Percentiles rank a stretch among this genome's conserved stretches.
phyloP scores from a whole-genome alignment of 768 basidiomycete species.

The Candolleomyces eurysporus region DNA sequence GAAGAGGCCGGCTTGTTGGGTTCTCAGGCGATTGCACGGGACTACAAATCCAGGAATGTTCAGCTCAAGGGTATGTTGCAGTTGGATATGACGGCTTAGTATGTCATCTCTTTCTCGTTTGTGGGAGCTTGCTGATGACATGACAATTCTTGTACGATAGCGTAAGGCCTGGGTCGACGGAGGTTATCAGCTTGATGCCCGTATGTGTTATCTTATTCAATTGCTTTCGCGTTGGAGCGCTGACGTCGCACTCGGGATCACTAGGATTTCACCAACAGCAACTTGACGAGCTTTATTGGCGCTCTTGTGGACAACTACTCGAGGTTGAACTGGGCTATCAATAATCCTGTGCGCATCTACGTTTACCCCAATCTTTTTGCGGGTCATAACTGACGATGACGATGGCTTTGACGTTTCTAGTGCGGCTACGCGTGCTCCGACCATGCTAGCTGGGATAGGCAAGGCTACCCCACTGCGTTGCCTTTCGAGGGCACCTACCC shows the following conservation, averaged over 20 bases:
- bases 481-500: conserved; percentile 30
- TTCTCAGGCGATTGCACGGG: conserved; percentile 50
- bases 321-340: conserved; percentile 37
- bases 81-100: conserved; percentile 47
- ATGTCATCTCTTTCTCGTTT: conserved; percentile 5
- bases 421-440: conserved; percentile 30
- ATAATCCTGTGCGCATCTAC: conserved; percentile 16
- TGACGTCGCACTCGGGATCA: no score
- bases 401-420: conserved; percentile 5
- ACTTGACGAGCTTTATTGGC: conserved; percentile 42
- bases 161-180: conserved; percentile 42
- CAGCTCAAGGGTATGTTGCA: conserved; percentile 43
- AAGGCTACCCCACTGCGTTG: conserved; percentile 43
- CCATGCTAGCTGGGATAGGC: conserved; percentile 37
- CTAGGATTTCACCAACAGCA: conserved; percentile 28
- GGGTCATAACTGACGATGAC: no score
- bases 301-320: conserved; percentile 41
- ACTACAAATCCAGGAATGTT: conserved; percentile 40
- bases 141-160: conserved; percentile 24
- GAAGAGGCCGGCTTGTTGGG: conserved; percentile 45
- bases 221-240: background rate
- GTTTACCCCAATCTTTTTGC: no score
- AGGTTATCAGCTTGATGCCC: conserved; percentile 34
- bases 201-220: conserved; percentile 11
- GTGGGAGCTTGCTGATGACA: background rate